Evolutionary conservation across 768 basidiomycete species (phyloP).

Genomic region (Antrodiella citrinella): DNA sequence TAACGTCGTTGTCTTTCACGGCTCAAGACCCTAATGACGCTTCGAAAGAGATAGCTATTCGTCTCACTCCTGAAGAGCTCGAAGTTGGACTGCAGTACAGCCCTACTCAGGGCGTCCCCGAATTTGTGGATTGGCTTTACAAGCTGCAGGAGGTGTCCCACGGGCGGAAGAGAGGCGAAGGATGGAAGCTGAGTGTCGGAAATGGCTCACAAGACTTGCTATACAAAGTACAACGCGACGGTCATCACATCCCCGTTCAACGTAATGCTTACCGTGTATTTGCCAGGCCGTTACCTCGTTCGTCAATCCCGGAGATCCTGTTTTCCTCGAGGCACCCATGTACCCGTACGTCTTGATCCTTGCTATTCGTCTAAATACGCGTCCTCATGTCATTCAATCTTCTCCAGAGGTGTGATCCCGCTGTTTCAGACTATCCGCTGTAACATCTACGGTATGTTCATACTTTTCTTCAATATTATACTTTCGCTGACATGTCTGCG

Average conservation of each 20-base stretch:
- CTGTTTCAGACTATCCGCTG: conserved; percentile 48
- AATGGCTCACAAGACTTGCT: conserved; percentile 88
- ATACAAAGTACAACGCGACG: conserved; percentile 54
- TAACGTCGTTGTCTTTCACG: conserved; percentile 67
- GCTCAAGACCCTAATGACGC: conserved; percentile 25
- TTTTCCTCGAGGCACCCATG: conserved; percentile 79
- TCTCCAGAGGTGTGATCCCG: conserved; percentile 57
- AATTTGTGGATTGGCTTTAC: conserved; percentile 58
- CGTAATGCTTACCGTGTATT: not conserved
- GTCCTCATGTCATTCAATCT: too few relatives aligned
- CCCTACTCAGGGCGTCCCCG: conserved; percentile 61
- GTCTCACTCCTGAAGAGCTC: conserved; percentile 48
- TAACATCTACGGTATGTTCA: conserved; percentile 45
- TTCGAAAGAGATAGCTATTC: conserved; percentile 35
- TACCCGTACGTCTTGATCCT: conserved; percentile 49
- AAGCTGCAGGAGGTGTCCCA: conserved; percentile 70
- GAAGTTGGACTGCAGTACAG: conserved; percentile 71
- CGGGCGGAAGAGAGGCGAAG: conserved; percentile 44
- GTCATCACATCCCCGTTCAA: not conserved
- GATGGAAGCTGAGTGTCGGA: conserved; percentile 77
- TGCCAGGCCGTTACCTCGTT: conserved; percentile 61
- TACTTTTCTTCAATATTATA: too few relatives aligned
- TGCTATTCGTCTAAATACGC: conserved; percentile 10
- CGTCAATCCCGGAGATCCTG: conserved; percentile 71
- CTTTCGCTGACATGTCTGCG: too few relatives aligned